Conservation (phyloP, 2,329 filamentous ascomycete species). For the Aspergillus fijiensis region DNA sequence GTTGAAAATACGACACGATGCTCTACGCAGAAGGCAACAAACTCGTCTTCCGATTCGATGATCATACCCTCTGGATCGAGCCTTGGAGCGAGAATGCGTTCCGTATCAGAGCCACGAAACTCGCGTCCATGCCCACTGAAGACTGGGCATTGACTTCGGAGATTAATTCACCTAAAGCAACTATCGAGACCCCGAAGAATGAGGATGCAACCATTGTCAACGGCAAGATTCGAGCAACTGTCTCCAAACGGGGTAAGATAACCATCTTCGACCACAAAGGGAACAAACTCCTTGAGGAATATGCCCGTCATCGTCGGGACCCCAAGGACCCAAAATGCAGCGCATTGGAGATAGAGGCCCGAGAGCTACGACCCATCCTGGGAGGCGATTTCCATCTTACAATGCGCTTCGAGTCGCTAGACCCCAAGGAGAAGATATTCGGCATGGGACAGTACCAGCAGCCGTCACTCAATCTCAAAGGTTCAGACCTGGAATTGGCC, state of each 20-base stretch:
- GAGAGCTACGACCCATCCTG: conserved; percentile 57
- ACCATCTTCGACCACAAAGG: conserved; percentile 47
- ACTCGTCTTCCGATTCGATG: conserved; percentile 40
- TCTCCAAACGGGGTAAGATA: conserved; percentile 53
- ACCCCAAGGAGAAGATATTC: conserved; percentile 60
- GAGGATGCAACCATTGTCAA: conserved; percentile 47
- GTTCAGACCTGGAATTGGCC: conserved; percentile 61
- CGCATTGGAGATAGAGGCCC: conserved; percentile 56
- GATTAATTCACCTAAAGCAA: conserved; percentile 14
- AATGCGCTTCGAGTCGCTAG: conserved; percentile 57
- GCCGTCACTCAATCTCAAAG: conserved; percentile 62
- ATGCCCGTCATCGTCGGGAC: conserved; percentile 52
- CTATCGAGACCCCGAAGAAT: conserved; percentile 17
- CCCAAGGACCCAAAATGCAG: conserved; percentile 59
- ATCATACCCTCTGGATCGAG: conserved; percentile 40
- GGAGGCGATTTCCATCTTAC: conserved; percentile 60
- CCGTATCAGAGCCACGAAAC: conserved; percentile 39
- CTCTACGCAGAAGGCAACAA: conserved; percentile 35
- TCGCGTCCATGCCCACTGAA: conserved; percentile 36
- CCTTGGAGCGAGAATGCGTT: conserved; percentile 42
- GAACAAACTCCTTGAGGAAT: conserved; percentile 54
- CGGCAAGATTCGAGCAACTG: conserved; percentile 49
- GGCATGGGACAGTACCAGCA: conserved; percentile 71
- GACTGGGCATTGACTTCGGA: conserved; percentile 37
- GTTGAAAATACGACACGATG: conserved; percentile 22